Evolutionary conservation across 768 basidiomycete genomes (phyloP), one percentile per base, ranked within the genome.

Genomic region (Mycena epipterygia): DNA sequence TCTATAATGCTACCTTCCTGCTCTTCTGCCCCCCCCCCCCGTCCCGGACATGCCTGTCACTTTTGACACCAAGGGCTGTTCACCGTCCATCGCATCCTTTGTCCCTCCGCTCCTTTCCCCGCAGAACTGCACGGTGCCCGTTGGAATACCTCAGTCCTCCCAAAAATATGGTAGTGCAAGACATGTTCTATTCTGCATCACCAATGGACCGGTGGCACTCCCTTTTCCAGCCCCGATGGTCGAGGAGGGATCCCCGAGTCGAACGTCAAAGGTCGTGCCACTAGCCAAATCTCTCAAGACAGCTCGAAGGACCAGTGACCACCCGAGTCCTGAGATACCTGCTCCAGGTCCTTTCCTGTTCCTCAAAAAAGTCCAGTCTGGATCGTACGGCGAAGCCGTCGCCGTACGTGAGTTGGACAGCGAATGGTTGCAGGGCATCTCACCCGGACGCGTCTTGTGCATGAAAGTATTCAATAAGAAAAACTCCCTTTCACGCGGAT

Each of bases 401-500:
- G 58, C 76, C 0, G 73, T 49, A 16, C 74, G 76, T 13, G 81
- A 81, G 65, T 59, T 74, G 52, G 65, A 68, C 42, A 68, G 51
- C 27, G 68, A 68, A 14, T 70, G 64, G 69, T 32, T 51, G 51
- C 69, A 70, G 46, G 67, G 61, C 29, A 23, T 48, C 3, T 49
- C 70, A 11, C 52, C 76, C 27, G 80, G 79, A 6, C 81, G 80
- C 17, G 32, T 82, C 16, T 48, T 86, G 60, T 86, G 85, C 73
- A 70, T 86, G 57, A 86, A 86, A 60, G 74, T 78, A 5, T 79
- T 84, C 61, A 64, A 55, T 12, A 80, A 76, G 68, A 52, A 67
- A 25, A 41, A 70, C 12, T 35, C 80, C 32, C 35, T 55, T 9
- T 35, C 70, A 37, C 64, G 56, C 4, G n/a, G 57, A 9, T 17